Conservation (phyloP, 371 early-diverging fungal genomes). For the Mucor piriformis region DNA sequence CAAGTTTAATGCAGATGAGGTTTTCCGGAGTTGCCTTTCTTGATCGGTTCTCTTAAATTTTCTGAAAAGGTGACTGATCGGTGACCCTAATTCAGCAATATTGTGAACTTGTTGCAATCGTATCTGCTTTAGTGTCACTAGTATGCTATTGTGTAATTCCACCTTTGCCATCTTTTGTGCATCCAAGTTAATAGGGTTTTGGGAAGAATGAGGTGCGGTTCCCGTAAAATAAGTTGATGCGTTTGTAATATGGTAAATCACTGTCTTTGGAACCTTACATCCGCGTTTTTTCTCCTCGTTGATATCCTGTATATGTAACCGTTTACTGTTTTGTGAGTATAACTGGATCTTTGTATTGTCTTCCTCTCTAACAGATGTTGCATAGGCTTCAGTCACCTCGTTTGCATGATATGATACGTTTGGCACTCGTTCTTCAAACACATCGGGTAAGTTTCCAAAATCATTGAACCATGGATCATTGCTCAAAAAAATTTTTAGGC, state of each 20-base stretch:
- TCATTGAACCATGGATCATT: slow-evolving; percentile 60
- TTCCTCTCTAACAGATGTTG: slow-evolving; percentile 27
- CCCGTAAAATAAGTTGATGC: slow-evolving; percentile 51
- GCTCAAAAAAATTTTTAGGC: slow-evolving; percentile 46
- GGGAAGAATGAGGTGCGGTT: slow-evolving; percentile 30
- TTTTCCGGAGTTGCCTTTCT: slow-evolving; percentile 28
- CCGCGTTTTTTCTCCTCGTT: slow-evolving; percentile 30
- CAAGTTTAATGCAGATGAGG: slow-evolving; percentile 38
- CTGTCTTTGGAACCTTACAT: slow-evolving; percentile 32
- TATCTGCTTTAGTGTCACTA: slow-evolving; percentile 32
- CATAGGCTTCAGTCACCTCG: slow-evolving; percentile 27
- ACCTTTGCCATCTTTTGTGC: slow-evolving; percentile 34
- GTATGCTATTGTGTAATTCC: slow-evolving; percentile 32
- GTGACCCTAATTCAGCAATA: slow-evolving; percentile 26
- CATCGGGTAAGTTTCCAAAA: slow-evolving; percentile 30
- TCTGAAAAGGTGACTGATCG: slow-evolving; percentile 27
- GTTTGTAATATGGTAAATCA: slow-evolving; percentile 50
- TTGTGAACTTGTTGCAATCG: slow-evolving; percentile 24
- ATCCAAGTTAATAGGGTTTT: slow-evolving; percentile 29
- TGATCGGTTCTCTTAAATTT: slow-evolving; percentile 27
- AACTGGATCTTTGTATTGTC: slow-evolving; percentile 18
- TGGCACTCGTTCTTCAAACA: slow-evolving; percentile 23
- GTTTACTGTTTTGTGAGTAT: slow-evolving; percentile 27
- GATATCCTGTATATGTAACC: slow-evolving; percentile 39
- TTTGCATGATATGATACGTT: slow-evolving; percentile 16